Base-by-base conservation (phyloP, 441 rosid genomes). In the Pelargonium citronellum region DNA sequence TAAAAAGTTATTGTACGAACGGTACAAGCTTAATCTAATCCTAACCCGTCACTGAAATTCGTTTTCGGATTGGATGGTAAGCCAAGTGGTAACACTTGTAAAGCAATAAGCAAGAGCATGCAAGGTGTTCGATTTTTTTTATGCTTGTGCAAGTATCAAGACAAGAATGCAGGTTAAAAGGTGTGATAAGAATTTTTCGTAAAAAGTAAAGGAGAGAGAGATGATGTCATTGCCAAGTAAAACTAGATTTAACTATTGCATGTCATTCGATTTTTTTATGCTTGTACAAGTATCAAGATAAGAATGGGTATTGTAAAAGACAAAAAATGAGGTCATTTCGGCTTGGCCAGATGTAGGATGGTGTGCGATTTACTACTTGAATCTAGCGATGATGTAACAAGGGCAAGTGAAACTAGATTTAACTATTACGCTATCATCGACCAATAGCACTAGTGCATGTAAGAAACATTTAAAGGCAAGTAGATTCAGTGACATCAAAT, bases 401-500 rank as follows among this genome's bases (percentile, higher is more conserved):
- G 60, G 2, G 16, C 12, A 12, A 12, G 15, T n/a, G 55, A 34
- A 34, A 34, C 12, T 43, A 43, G 12, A 10, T 53, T 15, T 53
- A 53, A 53, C 20, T 53, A 11, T 11, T 49, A n/a, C 5, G 60
- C 60, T n/a, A 5, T 4, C 60, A n/a, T 0, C 19, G 5, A n/a
- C 15, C 60, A 53, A 53, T n/a, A 53, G 60, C 15, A 4, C 19
- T 5, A 60, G 63, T 34, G 5, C 68, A 53, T 51, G 67, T 67
- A 73, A 64, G 72, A 58, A 64, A 60, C 67, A 2, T 22, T 44
- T 68, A 74, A 73, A 73, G 74, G 49, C 65, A 70, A 34, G 66
- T 65, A 78, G 72, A 78, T 78, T 82, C 77, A 82, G 69, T 63
- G 55, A 49, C 55, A 13, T 3, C 15, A 11, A 49, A 49, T 49